Conservation (phyloP, 2,329 filamentous ascomycete genomes). For the Gremmenia infestans region DNA sequence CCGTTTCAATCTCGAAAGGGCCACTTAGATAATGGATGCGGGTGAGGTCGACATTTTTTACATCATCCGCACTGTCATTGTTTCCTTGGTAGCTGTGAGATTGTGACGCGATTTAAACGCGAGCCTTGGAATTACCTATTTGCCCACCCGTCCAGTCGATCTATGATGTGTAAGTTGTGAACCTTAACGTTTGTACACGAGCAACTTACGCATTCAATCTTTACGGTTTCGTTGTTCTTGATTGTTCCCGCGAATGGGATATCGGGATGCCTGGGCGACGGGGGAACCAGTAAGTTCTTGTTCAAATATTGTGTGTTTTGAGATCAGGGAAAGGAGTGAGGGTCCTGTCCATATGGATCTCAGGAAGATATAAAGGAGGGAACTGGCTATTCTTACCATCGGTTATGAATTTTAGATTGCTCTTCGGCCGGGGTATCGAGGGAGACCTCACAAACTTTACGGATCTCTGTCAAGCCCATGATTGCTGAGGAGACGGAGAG, state of each 20-base stretch:
- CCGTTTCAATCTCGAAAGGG: conserved; percentile 80
- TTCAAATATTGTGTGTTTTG: too few species aligned
- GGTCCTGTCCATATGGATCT: too few species aligned
- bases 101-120: neutral
- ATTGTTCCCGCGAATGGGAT: conserved; percentile 71
- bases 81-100: conserved; percentile 46
- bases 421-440: conserved; percentile 66
- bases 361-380: too few species aligned
- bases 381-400: conserved; percentile 44
- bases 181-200: neutral
- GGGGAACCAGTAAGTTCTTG: too few species aligned
- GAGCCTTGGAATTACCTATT: conserved; percentile 55
- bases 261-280: conserved; percentile 63
- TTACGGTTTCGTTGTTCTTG: conserved; percentile 79
- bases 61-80: conserved; percentile 83
- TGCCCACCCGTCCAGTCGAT: conserved; percentile 63
- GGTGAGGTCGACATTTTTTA: conserved; percentile 79
- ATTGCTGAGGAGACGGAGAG: neutral
- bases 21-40: conserved; percentile 83
- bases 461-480: conserved; percentile 53
- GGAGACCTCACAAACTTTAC: conserved; percentile 68
- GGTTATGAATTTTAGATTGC: conserved; percentile 70
- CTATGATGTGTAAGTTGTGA: conserved; percentile 10
- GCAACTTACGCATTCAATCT: conserved; percentile 70
- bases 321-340: too few species aligned